phyloP scores from a whole-genome alignment of 257 asterid genomes.

The Thymus quinquecostatus region DNA sequence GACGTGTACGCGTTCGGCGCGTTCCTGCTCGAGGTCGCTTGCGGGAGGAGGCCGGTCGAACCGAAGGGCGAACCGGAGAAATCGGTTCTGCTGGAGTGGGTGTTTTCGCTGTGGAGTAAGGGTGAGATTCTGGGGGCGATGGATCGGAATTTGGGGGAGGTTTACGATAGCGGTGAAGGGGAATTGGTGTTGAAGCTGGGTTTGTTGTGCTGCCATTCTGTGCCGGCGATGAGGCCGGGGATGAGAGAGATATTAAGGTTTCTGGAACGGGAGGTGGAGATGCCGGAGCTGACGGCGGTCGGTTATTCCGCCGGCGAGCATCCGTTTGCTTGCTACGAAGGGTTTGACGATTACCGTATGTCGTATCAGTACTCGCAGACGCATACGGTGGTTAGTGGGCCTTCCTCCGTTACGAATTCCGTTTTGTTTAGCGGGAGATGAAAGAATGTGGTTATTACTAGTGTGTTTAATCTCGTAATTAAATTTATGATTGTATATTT shows the following conservation, averaged over 20 bases:
- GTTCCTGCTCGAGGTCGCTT: constrained; percentile 64
- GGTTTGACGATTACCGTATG: constrained; percentile 45
- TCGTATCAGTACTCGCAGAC: constrained; percentile 39
- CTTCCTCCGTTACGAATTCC: constrained; percentile 41
- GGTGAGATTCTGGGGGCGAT: constrained; percentile 49
- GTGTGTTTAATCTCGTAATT: no score
- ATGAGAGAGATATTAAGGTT: constrained; percentile 51
- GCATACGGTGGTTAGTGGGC: constrained; percentile 24
- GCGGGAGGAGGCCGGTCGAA: constrained; percentile 70
- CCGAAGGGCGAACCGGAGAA: constrained; percentile 35
- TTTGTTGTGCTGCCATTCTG: constrained; percentile 50
- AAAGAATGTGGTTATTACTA: no score
- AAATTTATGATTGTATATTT: no score
- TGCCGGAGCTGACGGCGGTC: constrained; percentile 49
- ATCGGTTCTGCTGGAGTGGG: constrained; percentile 56
- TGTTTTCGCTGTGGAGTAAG: constrained; percentile 45
- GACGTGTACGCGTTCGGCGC: constrained; percentile 76
- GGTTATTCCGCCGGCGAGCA: constrained; percentile 34
- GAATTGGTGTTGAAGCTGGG: constrained; percentile 63
- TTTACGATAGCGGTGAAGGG: constrained; percentile 43
- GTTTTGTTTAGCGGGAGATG: constrained; percentile 49
- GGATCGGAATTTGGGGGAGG: constrained; percentile 48
- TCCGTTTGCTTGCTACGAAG: constrained; percentile 29
- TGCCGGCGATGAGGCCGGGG: constrained; percentile 50
- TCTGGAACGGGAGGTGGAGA: constrained; percentile 45